These are phyloP conservation scores for Diaporthe citrichinensis DNA, from an alignment of 2,329 filamentous ascomycete genomes.

Conservation along the genomic window DNA sequence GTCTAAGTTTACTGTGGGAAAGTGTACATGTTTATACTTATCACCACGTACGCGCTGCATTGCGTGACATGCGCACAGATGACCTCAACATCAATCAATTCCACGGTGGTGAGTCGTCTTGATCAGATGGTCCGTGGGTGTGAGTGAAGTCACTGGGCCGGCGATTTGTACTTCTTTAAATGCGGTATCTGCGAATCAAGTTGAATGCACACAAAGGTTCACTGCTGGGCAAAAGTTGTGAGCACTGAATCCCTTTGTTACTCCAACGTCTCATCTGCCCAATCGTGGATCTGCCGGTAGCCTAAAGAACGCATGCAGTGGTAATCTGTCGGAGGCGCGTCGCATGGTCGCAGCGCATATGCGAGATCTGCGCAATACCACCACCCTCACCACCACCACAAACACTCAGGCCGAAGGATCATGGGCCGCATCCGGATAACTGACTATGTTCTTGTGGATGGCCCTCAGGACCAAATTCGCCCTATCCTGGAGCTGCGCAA, in stretches of 20 bases:
- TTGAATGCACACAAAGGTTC: too few relatives aligned
- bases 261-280: not conserved
- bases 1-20: not conserved
- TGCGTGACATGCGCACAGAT: not conserved
- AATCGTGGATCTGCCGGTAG: not conserved
- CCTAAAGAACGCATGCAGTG: slow-evolving; percentile 10
- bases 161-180: not conserved
- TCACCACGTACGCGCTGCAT: not conserved
- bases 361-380: slow-evolving; percentile 25
- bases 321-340: slow-evolving; percentile 9
- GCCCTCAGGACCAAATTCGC: not conserved
- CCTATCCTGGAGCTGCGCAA: not conserved
- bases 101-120: not conserved
- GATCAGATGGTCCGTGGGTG: not conserved
- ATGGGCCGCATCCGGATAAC: not conserved
- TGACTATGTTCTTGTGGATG: not conserved
- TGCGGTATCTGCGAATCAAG: not conserved
- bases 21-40: not conserved
- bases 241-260: not conserved
- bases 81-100: accelerated
- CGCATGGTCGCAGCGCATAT: slow-evolving; percentile 18
- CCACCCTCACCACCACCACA: not conserved
- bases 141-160: not conserved
- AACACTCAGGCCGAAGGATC: not conserved
- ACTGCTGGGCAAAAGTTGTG: too few relatives aligned